These are phyloP conservation scores for Melaleuca alternifolia DNA, from an alignment of 345 rosid genomes.

Conservation along the genomic window DNA sequence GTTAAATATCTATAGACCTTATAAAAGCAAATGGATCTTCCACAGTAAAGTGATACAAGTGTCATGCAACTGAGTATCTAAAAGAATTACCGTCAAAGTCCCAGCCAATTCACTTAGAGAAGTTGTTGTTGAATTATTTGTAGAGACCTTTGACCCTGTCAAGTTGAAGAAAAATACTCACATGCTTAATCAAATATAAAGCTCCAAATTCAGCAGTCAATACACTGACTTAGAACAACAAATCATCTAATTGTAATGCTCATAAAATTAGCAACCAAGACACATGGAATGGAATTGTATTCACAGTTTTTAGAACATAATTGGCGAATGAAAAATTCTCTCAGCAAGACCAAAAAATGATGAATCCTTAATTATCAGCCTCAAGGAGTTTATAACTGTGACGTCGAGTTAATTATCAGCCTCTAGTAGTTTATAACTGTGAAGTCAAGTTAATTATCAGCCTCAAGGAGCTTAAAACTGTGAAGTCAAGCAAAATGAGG, in stretches of 20 bases:
- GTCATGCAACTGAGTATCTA: not conserved
- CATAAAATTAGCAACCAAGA: not conserved
- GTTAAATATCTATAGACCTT: not conserved
- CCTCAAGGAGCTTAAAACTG: not conserved
- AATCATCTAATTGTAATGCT: not conserved
- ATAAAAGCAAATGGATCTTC: not conserved
- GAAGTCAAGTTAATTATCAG: not conserved
- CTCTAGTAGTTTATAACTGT: not conserved
- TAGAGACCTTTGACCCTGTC: constrained; percentile 34
- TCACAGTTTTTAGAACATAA: not conserved
- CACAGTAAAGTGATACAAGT: not conserved
- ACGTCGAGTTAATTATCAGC: not conserved
- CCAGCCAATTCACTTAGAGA: constrained; percentile 40
- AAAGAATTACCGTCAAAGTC: constrained; percentile 42
- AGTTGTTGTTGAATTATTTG: constrained; percentile 20
- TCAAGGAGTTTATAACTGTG: not conserved
- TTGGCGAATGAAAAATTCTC: not conserved
- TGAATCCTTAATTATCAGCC: not conserved
- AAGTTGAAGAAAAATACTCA: constrained; percentile 7
- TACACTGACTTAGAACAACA: not conserved
- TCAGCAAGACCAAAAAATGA: not conserved
- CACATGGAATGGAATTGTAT: not conserved
- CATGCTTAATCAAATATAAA: not conserved
- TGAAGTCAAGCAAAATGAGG: not conserved
- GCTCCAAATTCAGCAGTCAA: not conserved